These are phyloP conservation scores for Tuber microsphaerosporum DNA, from an alignment of 495 filamentous ascomycete species.

Conservation along the genomic window DNA sequence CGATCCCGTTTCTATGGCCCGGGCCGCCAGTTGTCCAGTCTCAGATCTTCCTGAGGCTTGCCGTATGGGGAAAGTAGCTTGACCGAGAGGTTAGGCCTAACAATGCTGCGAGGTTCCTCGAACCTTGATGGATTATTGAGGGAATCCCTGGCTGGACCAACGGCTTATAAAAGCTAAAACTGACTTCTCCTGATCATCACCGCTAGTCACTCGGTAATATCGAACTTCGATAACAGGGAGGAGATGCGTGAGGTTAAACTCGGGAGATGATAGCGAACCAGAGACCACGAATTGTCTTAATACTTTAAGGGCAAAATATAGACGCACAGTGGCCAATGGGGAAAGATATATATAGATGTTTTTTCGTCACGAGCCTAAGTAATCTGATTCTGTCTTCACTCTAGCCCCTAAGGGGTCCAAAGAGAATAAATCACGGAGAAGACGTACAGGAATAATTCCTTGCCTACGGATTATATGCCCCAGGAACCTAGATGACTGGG, in stretches of 20 bases:
- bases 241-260: neutral
- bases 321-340: neutral
- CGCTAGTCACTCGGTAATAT: neutral
- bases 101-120: neutral
- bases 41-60: neutral
- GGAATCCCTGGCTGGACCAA: neutral
- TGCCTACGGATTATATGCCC: neutral
- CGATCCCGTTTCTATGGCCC: neutral
- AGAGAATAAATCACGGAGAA: neutral
- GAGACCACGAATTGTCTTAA: neutral
- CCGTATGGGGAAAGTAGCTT: neutral
- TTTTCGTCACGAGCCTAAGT: neutral
- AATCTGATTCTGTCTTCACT: neutral
- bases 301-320: neutral
- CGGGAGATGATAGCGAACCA: neutral
- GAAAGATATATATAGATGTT: neutral
- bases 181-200: neutral
- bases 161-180: neutral
- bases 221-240: neutral
- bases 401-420: neutral
- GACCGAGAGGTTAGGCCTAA: neutral
- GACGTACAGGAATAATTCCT: neutral
- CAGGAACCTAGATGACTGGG: no score
- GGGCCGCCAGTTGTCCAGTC: neutral
- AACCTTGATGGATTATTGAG: neutral